Base-by-base conservation (phyloP, 2,329 filamentous ascomycete genomes). In the Cladosporium sp. region DNA sequence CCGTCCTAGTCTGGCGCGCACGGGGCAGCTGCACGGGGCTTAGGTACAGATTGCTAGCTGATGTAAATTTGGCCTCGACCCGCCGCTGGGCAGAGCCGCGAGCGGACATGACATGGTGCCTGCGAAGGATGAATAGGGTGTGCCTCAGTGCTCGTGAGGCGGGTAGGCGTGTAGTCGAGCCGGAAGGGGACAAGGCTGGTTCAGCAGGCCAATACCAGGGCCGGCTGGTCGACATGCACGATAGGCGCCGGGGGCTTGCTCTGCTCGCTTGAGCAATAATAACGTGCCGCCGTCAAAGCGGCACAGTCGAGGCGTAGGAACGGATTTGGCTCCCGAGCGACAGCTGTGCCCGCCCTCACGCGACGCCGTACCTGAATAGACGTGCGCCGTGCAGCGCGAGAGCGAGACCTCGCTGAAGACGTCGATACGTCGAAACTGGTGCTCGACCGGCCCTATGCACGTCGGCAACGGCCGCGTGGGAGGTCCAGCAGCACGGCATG, bases 91-190 rank as follows among this genome's bases (percentile, higher is more conserved):
- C 49, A 51, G 49, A 51, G 49, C 49, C 49, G 49, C 49, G 44
- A 46, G 44, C 44, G 38, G 18, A 43, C 14, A 19, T 28, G 22
- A 28, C 22, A 33, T 22, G 42, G 49, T 44, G 41, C 32, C 31
- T 45, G 11, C 22, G 49, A 46, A 52, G 49, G 49, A 52, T 52
- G 49, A 46, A 41, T 52, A 52, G 49, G 32, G 43, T 52, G 49
- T 41, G 43, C 43, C 43, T 52, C 49, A 46, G 49, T 52, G 49
- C 49, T 34, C 43, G 49, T 19, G 43, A 35, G 48, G 48, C 48
- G 48, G 19, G 37, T n/a, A 35, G 32, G 46, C 46, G 40, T 41
- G 41, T 41, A 33, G 35, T 37, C 46, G n/a, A 49, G 32, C 14
- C 33, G 46, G 46, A 32, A 28, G 37, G 37, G 44, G 34, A 31